Evolutionary conservation across 805 yeast species (phyloP), one percentile per base, ranked within the genome.

Genomic region (Metschnikowia kofuensis): DNA sequence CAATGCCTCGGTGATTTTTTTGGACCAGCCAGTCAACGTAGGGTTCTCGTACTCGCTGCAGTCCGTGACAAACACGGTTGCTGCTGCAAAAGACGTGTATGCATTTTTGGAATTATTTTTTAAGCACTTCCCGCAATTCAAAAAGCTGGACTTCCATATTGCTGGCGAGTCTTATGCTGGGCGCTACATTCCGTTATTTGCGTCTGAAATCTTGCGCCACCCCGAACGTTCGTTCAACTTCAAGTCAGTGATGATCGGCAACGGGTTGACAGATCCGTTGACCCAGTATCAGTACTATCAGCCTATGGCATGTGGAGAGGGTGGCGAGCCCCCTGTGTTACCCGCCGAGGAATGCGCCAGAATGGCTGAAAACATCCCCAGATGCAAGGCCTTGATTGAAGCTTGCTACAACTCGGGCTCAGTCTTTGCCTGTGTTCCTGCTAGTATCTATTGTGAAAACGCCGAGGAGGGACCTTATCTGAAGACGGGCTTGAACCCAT

Each of bases 151-250:
- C 48, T 86, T 90, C 79, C 96, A 89, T 68, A 87, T 90, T 64
- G 85, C 96, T 39, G 97, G 97, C 57, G 97, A 90, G 66, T 86
- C 95, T 8, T 90, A 90, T 62, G 97, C 92, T 15, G 97, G 97
- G 43, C 95, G 89, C 63, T 91, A 92, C 69, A 87, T 91, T 56
- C 99, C 99, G 21, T 87, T 79, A 8, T 87, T 90, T 68, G 96
- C 96, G 6, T 65, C 80, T 50, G 96, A 89, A 67, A 89, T 90
- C 59, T 70, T 88, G 58, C 72, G 79, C 36, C 48, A 44, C 43
- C 48, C 48, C 8, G 57, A 54, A 38, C 55, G 59, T 29, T 38
- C 50, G 16, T 53, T 55, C 49, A 44, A 55, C 45, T 49, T 55
- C 50, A 53, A 53, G 9, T 87, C 96, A 4, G 84, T 91, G 27